Base-by-base conservation (phyloP, 176 grass and related monocot genomes). In the Oropetium thomaeum region DNA sequence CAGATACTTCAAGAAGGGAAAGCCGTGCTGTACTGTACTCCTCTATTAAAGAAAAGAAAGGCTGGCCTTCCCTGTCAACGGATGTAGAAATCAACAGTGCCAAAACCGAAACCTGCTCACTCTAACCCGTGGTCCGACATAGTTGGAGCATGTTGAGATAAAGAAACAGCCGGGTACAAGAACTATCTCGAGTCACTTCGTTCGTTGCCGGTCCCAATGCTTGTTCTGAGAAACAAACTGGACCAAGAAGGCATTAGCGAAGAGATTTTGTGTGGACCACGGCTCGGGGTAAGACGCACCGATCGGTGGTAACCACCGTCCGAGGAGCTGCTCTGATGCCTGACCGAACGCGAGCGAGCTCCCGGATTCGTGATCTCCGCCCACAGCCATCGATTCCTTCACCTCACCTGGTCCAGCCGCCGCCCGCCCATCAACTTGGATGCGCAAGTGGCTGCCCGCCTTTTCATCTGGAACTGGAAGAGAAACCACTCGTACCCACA, bases 181-280 rank as follows among this genome's bases (percentile, higher is more conserved):
- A 85, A 74, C 25, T 25, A 68, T 74, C 69, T 59, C 23, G 83
- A 74, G 2, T 13, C 76, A 26, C n/a, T n/a, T n/a, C n/a, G n/a
- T n/a, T n/a, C n/a, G 41, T 37, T 41, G 52, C 39, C 62, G 31
- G 31, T 62, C 31, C 16, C 49, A 57, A 0, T 13, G 11, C 10
- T 34, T 26, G 2, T 5, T 80, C 74, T 67, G 42, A 19, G 31
- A 86, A 62, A 23, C 39, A 17, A 34, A 31, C 25, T 19, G 25
- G 58, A 61, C 42, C 41, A 68, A 16, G 6, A 75, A 26, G 53
- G n/a, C 43, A 62, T 86, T 10, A 55, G 52, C 52, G 22, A 10
- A 5, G n/a, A 73, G 30, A 34, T 71, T 64, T 58, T 22, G 8
- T 20, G 22, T 77, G 79, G 66, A 82, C 73, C 67, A 72, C 79